Evolutionary conservation across 345 rosid genomes (phyloP).

Genomic region (Populus euphratica): DNA sequence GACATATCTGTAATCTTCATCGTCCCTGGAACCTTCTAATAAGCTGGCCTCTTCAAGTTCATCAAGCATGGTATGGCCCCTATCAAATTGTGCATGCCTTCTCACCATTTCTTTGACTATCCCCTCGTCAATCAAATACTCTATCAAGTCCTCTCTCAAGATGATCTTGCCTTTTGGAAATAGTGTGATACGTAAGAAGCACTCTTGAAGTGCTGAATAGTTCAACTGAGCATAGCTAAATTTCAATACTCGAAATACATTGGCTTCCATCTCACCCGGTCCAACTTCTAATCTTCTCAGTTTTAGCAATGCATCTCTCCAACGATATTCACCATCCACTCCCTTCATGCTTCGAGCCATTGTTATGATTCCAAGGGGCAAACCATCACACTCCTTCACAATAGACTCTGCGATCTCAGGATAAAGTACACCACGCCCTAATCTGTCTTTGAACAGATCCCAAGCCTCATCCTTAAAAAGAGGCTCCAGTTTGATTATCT

Average conservation of each 20-base stretch:
- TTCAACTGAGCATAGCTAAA: slow-evolving; percentile 14
- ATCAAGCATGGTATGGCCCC: too few species aligned
- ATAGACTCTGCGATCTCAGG: background rate
- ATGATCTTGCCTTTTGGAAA: background rate
- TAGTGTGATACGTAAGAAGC: slow-evolving; percentile 24
- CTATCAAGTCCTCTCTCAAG: background rate
- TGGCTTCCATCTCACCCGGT: background rate
- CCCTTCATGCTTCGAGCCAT: slow-evolving; percentile 19
- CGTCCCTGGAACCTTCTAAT: too few species aligned
- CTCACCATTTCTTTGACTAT: too few species aligned
- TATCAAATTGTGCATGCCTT: fast-evolving
- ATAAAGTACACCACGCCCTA: background rate
- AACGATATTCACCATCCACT: background rate
- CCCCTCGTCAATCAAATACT: too few species aligned
- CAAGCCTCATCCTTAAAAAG: background rate
- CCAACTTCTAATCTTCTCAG: background rate
- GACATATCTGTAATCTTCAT: too few species aligned
- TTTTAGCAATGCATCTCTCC: slow-evolving; percentile 10
- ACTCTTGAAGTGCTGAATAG: background rate
- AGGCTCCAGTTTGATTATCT: too few species aligned
- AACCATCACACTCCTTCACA: slow-evolving; percentile 11
- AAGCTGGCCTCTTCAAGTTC: too few species aligned
- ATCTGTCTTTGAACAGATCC: background rate
- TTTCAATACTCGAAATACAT: background rate
- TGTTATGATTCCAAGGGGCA: slow-evolving; percentile 14